Evolutionary conservation across 2,329 filamentous ascomycete species (phyloP), one percentile per base, ranked within the genome.

Genomic region (Venturia asperata): DNA sequence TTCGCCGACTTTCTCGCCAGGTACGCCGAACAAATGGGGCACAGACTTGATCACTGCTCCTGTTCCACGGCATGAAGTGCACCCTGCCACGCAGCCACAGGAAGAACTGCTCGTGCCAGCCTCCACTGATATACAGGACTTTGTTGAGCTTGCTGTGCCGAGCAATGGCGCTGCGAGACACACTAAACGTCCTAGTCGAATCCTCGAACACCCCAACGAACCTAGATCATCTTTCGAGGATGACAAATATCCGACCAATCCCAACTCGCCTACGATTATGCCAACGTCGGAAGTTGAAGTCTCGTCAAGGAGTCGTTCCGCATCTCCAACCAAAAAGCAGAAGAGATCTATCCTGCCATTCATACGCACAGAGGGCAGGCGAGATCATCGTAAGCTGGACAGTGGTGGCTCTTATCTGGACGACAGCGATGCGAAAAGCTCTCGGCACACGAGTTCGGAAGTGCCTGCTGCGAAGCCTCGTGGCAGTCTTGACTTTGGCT

Each of bases 21-120:
- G 80, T 67, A 77, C 75, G 1, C 74, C 75, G 9, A 71, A 77
- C 65, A 76, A 76, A 61, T 77, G 75, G 74, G 76, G 75, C 24
- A 68, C 68, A 13, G 67, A 69, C 17, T 41, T 37, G 1, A 1
- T 34, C 21, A 60, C 49, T n/a, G 39, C 27, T 58, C 27, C 41
- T 19, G 61, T 58, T 17, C 27, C 30, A 43, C 34, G 37, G 39
- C 39, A 41, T n/a, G 39, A 34, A 43, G 58, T 56, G 19, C 45
- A 65, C 21, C 41, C 45, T 42, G 39, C 62, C 39, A 61, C 60
- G 19, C 39, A 61, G 60, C 60, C 60, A 21, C 39, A 61, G 15
- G 60, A 42, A 3, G 42, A 42, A 11, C 10, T 42, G 7, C 37
- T 42, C 60, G n/a, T 42, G 21, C 60, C 42, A 19, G 5, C 11